phyloP scores from a whole-genome alignment of 441 rosid genomes.

The Gossypium trilobum region DNA sequence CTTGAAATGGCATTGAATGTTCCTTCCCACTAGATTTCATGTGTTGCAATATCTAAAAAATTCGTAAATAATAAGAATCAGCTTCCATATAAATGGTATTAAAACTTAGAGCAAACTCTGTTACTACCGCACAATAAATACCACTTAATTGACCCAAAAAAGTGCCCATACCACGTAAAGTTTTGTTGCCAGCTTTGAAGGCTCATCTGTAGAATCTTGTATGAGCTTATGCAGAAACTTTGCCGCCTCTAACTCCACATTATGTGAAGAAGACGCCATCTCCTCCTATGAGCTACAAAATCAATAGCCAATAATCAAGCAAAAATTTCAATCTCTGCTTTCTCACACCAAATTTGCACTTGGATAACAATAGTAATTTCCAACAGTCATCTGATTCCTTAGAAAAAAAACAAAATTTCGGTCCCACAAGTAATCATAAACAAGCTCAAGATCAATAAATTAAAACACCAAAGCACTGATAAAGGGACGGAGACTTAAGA shows the following conservation, averaged over 20 bases:
- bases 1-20: slow-evolving; percentile 97
- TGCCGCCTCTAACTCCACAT: slow-evolving; percentile 98
- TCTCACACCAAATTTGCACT: slow-evolving; percentile 4
- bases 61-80: slow-evolving; percentile 13
- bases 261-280: slow-evolving; percentile 68
- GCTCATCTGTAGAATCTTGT: slow-evolving; percentile 96
- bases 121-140: slow-evolving; percentile 8
- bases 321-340: neutral
- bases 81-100: neutral
- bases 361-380: neutral
- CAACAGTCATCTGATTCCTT: neutral
- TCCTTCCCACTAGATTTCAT: slow-evolving; percentile 98
- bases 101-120: slow-evolving; percentile 9
- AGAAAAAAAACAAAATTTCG: neutral
- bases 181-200: slow-evolving; percentile 86
- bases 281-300: slow-evolving; percentile 32
- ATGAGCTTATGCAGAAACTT: slow-evolving; percentile 96
- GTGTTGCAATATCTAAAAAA: slow-evolving; percentile 81
- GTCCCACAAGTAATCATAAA: neutral
- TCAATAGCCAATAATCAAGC: neutral
- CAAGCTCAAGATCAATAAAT: neutral
- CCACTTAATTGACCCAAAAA: slow-evolving; percentile 10
- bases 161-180: slow-evolving; percentile 69
- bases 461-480: neutral
- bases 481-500: neutral